Conservation (phyloP, 768 basidiomycete genomes). For the Lactarius pseudohatsudake region DNA sequence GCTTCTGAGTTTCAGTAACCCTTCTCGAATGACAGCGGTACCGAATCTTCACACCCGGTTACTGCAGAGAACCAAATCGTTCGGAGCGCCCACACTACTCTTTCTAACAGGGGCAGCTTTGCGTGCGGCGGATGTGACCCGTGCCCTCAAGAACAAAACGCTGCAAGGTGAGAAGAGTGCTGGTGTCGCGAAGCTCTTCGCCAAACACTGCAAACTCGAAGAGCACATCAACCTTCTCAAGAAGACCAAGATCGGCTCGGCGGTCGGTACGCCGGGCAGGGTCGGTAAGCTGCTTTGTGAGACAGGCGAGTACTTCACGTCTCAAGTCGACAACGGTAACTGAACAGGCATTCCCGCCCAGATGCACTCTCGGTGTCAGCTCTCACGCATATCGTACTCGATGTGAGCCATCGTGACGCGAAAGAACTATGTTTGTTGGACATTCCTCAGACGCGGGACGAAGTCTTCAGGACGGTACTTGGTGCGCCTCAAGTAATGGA, state of each 20-base stretch:
- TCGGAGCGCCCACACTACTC: constrained; percentile 84
- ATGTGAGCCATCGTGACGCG: constrained; percentile 67
- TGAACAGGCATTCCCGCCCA: constrained; percentile 36
- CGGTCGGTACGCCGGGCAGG: constrained; percentile 90
- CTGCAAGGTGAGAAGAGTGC: constrained; percentile 81
- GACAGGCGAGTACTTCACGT: constrained; percentile 47
- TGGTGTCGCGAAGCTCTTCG: constrained; percentile 93
- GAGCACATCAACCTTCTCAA: constrained; percentile 84
- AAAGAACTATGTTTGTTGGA: constrained; percentile 78
- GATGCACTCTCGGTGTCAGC: constrained; percentile 72
- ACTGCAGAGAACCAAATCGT: constrained; percentile 69
- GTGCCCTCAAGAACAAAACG: constrained; percentile 65
- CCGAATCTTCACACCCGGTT: constrained; percentile 70
- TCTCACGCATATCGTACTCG: constrained; percentile 82
- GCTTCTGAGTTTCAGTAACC: constrained; percentile 1
- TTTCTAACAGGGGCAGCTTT: constrained; percentile 88
- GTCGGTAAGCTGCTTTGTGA: constrained; percentile 82
- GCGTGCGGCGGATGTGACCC: constrained; percentile 84
- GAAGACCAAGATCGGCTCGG: constrained; percentile 83
- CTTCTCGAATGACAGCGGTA: constrained; percentile 44
- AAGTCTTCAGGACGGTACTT: constrained; percentile 73
- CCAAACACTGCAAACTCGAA: constrained; percentile 88
- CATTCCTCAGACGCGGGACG: constrained; percentile 81
- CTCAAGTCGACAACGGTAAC: not conserved
- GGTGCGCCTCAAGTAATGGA: constrained; percentile 59